Percentiles rank a stretch among this genome's conserved stretches.
phyloP scores from a whole-genome alignment of 495 filamentous ascomycete species.

The Aspergillus coremiiformis region DNA sequence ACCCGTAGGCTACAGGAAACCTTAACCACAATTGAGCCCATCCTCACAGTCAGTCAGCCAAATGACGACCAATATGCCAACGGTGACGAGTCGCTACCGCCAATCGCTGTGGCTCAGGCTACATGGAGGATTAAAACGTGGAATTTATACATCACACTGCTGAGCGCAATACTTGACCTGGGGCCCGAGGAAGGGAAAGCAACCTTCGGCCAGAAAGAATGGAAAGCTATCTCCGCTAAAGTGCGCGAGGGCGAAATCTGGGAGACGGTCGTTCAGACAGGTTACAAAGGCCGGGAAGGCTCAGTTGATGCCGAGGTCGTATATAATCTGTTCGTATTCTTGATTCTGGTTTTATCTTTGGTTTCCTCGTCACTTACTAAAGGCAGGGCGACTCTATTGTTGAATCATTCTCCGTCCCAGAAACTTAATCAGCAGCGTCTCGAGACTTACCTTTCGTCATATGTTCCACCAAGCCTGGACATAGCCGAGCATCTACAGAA shows the following conservation, averaged over 20 bases:
- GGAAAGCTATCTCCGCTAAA: conserved; percentile 69
- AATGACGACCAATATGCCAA: conserved; percentile 32
- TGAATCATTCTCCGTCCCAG: conserved; percentile 81
- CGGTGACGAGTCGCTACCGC: conserved; percentile 38
- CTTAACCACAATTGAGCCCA: conserved; percentile 68
- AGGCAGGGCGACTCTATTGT: conserved; percentile 72
- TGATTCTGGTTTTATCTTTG: background rate
- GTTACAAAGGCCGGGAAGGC: conserved; percentile 79
- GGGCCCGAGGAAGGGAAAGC: conserved; percentile 84
- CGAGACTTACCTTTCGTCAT: conserved; percentile 81
- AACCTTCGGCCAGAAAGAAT: conserved; percentile 74
- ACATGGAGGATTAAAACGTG: conserved; percentile 87
- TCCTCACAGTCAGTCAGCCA: conserved; percentile 48
- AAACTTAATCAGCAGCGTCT: conserved; percentile 75
- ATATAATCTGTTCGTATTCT: conserved; percentile 67
- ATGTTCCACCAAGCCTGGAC: conserved; percentile 60
- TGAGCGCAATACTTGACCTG: conserved; percentile 84
- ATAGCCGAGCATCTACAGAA: conserved; percentile 50
- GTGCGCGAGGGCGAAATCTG: conserved; percentile 82
- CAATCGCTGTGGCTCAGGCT: conserved; percentile 63
- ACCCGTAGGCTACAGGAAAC: conserved; percentile 88
- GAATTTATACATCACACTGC: conserved; percentile 89
- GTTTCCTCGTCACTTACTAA: conserved; percentile 6
- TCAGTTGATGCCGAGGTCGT: conserved; percentile 93
- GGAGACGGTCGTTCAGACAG: conserved; percentile 81